Conservation (phyloP, 768 basidiomycete species). For the Gautieria morchelliformis region DNA sequence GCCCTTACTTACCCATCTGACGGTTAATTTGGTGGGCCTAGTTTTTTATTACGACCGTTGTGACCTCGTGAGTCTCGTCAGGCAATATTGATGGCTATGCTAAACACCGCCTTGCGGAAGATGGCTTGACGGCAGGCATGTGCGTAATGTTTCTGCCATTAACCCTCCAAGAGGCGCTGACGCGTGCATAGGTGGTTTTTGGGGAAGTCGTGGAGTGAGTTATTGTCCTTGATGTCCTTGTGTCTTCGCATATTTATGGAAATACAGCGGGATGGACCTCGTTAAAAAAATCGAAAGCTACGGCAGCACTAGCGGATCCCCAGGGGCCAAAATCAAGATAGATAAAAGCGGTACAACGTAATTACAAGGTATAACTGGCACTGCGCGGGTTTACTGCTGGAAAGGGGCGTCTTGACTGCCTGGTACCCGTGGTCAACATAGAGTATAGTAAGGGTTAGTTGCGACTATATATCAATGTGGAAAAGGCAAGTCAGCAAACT, state of each 20-base stretch:
- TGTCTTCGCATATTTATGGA: background rate
- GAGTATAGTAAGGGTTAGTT: no score
- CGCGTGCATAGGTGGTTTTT: slow-evolving; percentile 42
- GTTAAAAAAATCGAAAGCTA: slow-evolving; percentile 49
- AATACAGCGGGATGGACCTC: slow-evolving; percentile 41
- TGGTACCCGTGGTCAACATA: no score
- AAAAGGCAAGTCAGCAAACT: no score
- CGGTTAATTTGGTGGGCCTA: slow-evolving; percentile 14
- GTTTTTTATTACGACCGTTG: slow-evolving; percentile 73
- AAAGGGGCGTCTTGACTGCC: no score
- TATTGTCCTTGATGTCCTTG: background rate
- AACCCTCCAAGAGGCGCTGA: background rate
- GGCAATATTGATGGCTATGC: background rate
- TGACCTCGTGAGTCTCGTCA: slow-evolving; percentile 29
- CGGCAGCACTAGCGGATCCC: slow-evolving; percentile 30
- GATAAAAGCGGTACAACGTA: slow-evolving; percentile 33
- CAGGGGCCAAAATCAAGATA: slow-evolving; percentile 39
- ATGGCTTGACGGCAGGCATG: slow-evolving; percentile 61
- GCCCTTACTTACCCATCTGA: background rate
- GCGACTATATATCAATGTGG: no score
- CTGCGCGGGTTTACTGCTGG: no score
- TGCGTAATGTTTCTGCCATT: background rate
- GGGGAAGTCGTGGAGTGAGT: slow-evolving; percentile 45
- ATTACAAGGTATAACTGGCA: background rate
- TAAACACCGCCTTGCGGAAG: background rate